phyloP scores from a whole-genome alignment of 2,329 filamentous ascomycete genomes.

The Calonectria pseudoreteaudii region DNA sequence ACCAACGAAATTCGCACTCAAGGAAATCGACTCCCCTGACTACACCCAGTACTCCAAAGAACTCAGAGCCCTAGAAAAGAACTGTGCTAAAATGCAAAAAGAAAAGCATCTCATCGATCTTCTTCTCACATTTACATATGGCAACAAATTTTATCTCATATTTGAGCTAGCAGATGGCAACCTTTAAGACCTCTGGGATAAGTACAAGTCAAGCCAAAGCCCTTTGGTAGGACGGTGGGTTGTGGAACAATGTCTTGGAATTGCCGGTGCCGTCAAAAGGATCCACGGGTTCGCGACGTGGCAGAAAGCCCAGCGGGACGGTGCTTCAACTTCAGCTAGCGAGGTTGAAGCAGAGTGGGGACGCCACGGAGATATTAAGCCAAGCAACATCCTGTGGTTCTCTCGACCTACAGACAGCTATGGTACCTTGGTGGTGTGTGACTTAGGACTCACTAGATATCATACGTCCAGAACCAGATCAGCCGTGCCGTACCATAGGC shows the following conservation, averaged over 20 bases:
- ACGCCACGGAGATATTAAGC: constrained; percentile 8
- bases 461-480: neutral
- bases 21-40: neutral
- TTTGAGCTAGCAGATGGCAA: constrained; percentile 1
- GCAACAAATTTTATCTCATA: neutral
- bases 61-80: neutral
- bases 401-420: neutral
- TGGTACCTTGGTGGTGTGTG: neutral
- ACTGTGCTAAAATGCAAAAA: neutral
- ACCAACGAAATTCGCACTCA: neutral
- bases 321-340: no score
- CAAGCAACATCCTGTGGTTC: neutral
- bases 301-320: neutral
- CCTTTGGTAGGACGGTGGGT: neutral
- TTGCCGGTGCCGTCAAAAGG: neutral
- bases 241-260: neutral
- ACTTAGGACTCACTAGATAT: neutral
- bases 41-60: neutral
- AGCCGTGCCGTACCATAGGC: neutral
- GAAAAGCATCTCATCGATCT: neutral
- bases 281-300: neutral
- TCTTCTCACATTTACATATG: neutral
- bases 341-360: neutral
- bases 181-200: neutral
- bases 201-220: no score